These are phyloP conservation scores for Knoxdaviesia proteae DNA, from an alignment of 2,329 filamentous ascomycete genomes.

Conservation along the genomic window DNA sequence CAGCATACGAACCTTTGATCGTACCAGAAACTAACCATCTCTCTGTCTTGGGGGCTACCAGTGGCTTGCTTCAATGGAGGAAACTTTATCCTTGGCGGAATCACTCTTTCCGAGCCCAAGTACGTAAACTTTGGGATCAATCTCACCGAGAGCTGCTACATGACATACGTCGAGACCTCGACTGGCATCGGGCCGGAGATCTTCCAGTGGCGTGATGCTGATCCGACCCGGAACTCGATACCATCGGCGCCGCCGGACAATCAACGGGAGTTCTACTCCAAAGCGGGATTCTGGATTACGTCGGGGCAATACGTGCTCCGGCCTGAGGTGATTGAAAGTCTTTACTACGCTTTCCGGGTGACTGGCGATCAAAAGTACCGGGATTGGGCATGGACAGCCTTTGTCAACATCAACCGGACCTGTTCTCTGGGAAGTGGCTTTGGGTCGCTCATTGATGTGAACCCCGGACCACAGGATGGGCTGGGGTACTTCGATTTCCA, in stretches of 20 bases:
- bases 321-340: slow-evolving; percentile 65
- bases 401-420: slow-evolving; percentile 43
- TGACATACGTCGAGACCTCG: slow-evolving; percentile 46
- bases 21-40: slow-evolving; percentile 17
- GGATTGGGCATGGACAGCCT: slow-evolving; percentile 69
- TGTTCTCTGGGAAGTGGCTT: slow-evolving; percentile 47
- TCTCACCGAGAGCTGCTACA: slow-evolving; percentile 52
- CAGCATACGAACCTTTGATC: slow-evolving; percentile 3
- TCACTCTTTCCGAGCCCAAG: slow-evolving; percentile 40
- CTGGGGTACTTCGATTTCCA: slow-evolving; percentile 41
- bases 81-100: slow-evolving; percentile 65
- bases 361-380: slow-evolving; percentile 59
- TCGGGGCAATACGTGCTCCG: slow-evolving; percentile 44
- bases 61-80: slow-evolving; percentile 71
- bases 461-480: slow-evolving; percentile 25
- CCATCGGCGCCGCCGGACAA: slow-evolving; percentile 16
- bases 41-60: slow-evolving; percentile 8
- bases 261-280: slow-evolving; percentile 38
- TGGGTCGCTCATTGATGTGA: slow-evolving; percentile 45
- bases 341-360: slow-evolving; percentile 70
- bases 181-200: slow-evolving; percentile 60
- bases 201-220: slow-evolving; percentile 38
- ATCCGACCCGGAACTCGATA: not conserved
- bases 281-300: slow-evolving; percentile 52
- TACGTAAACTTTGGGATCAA: slow-evolving; percentile 57